Conservation (phyloP, 805 yeast species). For the Candida sanyiensis region DNA sequence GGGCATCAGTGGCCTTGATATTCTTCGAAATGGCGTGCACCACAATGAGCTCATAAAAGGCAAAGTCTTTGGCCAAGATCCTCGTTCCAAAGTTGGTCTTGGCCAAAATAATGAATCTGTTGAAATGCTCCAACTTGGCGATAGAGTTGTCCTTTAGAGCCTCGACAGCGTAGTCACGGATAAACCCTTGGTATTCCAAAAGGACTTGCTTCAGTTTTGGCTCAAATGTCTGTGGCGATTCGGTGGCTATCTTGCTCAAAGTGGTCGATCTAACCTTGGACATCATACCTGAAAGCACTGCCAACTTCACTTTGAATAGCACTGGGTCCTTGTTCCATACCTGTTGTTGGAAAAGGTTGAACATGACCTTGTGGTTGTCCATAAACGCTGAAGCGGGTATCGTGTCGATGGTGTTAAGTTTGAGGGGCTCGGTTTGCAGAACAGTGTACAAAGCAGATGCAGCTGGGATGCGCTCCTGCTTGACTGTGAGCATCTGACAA, state of each 20-base stretch:
- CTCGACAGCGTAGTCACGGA: conserved; percentile 7
- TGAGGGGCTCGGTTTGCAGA: conserved; percentile 7
- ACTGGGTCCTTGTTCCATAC: conserved; percentile 4
- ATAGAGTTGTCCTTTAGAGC: neutral
- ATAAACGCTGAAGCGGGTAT: conserved; percentile 1
- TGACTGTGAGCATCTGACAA: neutral
- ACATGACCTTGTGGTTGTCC: neutral
- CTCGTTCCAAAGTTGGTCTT: conserved; percentile 18
- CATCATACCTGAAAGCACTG: conserved; percentile 6
- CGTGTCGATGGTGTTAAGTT: conserved; percentile 2
- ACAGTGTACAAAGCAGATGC: neutral
- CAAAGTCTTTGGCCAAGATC: conserved; percentile 3
- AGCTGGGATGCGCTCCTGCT: neutral
- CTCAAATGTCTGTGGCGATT: neutral
- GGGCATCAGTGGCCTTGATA: conserved; percentile 13
- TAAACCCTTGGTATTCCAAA: conserved; percentile 4
- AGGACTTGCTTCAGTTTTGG: neutral
- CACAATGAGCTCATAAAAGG: conserved; percentile 13
- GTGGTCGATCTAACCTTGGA: neutral
- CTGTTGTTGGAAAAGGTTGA: conserved; percentile 1
- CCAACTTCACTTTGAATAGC: neutral
- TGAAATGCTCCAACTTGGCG: conserved; percentile 13
- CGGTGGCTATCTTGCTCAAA: neutral
- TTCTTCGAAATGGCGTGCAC: conserved; percentile 5
- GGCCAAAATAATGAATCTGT: conserved; percentile 12